phyloP scores from a whole-genome alignment of 2,329 filamentous ascomycete species.

The Karstenula rhodostoma region DNA sequence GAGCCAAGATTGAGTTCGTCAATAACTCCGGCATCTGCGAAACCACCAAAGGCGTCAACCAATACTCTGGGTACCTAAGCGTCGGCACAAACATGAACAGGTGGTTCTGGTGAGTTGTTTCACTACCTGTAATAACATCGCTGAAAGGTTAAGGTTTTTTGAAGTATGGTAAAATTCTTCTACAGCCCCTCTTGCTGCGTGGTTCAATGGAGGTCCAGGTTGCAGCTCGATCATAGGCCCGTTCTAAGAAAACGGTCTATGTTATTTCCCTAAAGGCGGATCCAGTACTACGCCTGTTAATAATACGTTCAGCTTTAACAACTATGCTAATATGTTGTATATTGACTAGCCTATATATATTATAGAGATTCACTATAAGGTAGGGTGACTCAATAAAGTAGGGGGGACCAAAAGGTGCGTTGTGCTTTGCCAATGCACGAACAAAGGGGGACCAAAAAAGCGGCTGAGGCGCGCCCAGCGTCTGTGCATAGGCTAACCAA shows the following conservation, averaged over 20 bases:
- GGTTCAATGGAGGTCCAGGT: constrained; percentile 54
- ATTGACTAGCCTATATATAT: constrained; percentile 73
- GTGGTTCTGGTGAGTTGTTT: constrained; percentile 35
- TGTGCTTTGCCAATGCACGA: too few species aligned
- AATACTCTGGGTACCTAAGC: constrained; percentile 62
- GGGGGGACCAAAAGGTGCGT: too few species aligned
- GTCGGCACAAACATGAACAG: constrained; percentile 55
- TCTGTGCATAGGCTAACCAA: too few species aligned
- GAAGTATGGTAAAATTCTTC: constrained; percentile 60
- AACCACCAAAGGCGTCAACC: constrained; percentile 61
- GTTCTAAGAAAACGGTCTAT: constrained; percentile 61
- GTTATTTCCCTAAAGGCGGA: constrained; percentile 48
- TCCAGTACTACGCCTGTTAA: constrained; percentile 27
- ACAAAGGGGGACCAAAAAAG: too few species aligned
- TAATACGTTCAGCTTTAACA: constrained; percentile 41
- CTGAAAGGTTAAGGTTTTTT: constrained; percentile 53
- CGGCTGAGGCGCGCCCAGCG: too few species aligned
- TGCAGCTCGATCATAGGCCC: constrained; percentile 58
- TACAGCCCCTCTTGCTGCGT: constrained; percentile 65
- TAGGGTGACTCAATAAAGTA: too few species aligned
- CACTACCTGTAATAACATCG: neutral
- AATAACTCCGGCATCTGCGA: constrained; percentile 59
- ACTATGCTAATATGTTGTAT: constrained; percentile 60
- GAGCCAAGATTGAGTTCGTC: constrained; percentile 37
- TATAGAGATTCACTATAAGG: too few species aligned